Conservation (phyloP, 176 grass and related monocot species). For the Avena eriantha region DNA sequence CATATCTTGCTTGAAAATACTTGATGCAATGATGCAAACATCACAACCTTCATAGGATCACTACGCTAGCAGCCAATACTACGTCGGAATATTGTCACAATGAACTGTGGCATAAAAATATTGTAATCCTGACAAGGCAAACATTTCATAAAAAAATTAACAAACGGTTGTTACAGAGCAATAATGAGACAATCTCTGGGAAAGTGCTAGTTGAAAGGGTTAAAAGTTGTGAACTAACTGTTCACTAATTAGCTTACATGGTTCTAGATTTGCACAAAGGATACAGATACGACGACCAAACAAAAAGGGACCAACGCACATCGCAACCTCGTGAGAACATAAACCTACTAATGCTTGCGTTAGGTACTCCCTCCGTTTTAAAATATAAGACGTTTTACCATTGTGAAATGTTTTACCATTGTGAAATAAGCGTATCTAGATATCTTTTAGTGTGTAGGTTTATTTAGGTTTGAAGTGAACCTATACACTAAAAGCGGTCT, state of each 20-base stretch:
- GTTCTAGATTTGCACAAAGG: neutral
- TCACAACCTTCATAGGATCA: too few relatives aligned
- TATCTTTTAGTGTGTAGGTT: rapidly evolving
- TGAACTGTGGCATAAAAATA: too few relatives aligned
- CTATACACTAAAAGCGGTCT: too few relatives aligned
- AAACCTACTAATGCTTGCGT: neutral
- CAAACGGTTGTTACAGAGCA: neutral
- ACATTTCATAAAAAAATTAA: too few relatives aligned
- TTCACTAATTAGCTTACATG: neutral
- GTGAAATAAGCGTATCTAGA: neutral
- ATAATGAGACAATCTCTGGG: neutral
- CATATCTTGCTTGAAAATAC: too few relatives aligned
- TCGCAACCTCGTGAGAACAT: neutral
- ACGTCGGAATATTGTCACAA: too few relatives aligned
- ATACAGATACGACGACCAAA: neutral
- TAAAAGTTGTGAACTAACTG: neutral
- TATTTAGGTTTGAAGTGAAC: neutral
- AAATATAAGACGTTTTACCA: neutral
- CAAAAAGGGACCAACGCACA: neutral
- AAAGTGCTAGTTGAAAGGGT: neutral
- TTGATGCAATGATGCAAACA: too few relatives aligned
- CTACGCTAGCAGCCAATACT: too few relatives aligned
- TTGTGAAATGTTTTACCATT: neutral
- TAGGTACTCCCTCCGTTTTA: too few relatives aligned
- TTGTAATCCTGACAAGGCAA: too few relatives aligned